Evolutionary conservation across 148 eudicot species (phyloP).

Genomic region (Dianthus caryophyllus): DNA sequence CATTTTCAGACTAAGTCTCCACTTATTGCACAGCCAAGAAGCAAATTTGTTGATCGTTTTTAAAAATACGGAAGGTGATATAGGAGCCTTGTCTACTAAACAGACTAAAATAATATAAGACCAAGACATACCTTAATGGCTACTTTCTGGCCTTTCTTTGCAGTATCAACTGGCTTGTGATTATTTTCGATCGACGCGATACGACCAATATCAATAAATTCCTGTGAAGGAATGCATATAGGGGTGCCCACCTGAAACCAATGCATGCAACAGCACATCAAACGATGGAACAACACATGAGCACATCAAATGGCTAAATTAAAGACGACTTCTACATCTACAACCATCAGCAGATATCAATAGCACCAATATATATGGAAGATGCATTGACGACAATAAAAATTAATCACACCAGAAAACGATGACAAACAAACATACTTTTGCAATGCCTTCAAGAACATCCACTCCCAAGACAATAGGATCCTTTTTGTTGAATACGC

Average conservation of each 20-base stretch:
- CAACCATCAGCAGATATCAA: neutral
- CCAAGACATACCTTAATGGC: slow-evolving; percentile 62
- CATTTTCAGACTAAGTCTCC: neutral
- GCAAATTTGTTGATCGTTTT: neutral
- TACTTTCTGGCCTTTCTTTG: slow-evolving; percentile 79
- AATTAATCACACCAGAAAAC: neutral
- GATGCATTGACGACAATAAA: neutral
- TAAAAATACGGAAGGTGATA: too few species aligned
- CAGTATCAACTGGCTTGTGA: slow-evolving; percentile 62
- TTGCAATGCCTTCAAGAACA: slow-evolving; percentile 69
- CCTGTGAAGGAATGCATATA: slow-evolving; percentile 67
- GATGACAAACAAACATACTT: slow-evolving; percentile 38
- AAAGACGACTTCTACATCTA: neutral
- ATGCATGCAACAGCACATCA: neutral
- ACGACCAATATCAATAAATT: slow-evolving; percentile 68
- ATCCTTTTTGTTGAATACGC: slow-evolving; percentile 84
- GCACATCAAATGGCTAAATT: neutral
- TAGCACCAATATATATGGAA: slow-evolving; percentile 4
- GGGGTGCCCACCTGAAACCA: slow-evolving; percentile 78
- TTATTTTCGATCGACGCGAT: slow-evolving; percentile 78
- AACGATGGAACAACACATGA: neutral
- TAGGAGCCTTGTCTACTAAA: too few species aligned
- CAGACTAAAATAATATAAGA: neutral
- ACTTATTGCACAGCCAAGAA: neutral
- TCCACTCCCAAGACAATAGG: slow-evolving; percentile 93